Conservation (phyloP, 495 filamentous ascomycete genomes). For the Penicillium steckii region DNA sequence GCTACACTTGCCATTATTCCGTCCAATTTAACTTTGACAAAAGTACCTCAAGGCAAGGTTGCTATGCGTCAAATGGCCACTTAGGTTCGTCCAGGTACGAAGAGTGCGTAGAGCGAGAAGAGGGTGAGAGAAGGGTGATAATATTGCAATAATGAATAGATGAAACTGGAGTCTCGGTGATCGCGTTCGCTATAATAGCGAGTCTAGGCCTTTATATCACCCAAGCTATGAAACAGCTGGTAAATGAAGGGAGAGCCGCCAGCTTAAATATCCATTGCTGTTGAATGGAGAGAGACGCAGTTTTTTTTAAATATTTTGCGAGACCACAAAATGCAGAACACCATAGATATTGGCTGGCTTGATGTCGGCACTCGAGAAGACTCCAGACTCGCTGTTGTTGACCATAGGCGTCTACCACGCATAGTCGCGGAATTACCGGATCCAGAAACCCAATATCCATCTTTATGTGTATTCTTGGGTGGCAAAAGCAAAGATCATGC, state of each 20-base stretch:
- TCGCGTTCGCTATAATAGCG: too few relatives aligned
- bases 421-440: slow-evolving; percentile 13
- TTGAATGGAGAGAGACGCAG: not conserved
- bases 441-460: slow-evolving; percentile 13
- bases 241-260: not conserved
- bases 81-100: not conserved
- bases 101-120: not conserved
- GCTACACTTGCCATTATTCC: too few relatives aligned
- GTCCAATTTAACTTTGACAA: too few relatives aligned
- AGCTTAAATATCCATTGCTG: not conserved
- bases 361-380: slow-evolving; percentile 15
- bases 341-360: slow-evolving; percentile 19
- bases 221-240: too few relatives aligned
- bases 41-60: too few relatives aligned
- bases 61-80: too few relatives aligned
- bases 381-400: slow-evolving; percentile 9
- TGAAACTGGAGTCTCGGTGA: too few relatives aligned
- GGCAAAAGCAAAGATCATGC: slow-evolving; percentile 8
- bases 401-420: slow-evolving; percentile 11
- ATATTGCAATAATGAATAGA: too few relatives aligned
- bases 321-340: slow-evolving; percentile 2
- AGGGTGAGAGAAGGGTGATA: too few relatives aligned
- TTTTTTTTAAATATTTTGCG: not conserved
- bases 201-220: too few relatives aligned
- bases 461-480: slow-evolving; percentile 21